Evolutionary conservation across 2,329 filamentous ascomycete genomes (phyloP).

Genomic region (Arthrobotrys megalospora): DNA sequence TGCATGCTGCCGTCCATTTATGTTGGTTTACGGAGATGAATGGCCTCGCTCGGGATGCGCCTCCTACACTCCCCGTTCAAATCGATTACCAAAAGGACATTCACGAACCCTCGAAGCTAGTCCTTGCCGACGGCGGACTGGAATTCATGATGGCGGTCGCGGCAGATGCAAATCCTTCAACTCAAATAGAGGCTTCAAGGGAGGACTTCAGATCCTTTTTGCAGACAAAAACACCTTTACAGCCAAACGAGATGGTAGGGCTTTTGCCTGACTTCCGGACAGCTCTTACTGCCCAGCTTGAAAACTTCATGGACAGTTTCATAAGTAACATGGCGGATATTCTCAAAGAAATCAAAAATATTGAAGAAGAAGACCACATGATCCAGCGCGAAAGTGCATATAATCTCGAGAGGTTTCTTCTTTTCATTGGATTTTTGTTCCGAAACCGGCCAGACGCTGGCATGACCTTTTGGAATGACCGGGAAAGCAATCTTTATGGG

Average conservation of each 20-base stretch:
- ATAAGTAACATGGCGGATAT: slow-evolving; percentile 96
- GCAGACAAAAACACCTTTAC: slow-evolving; percentile 81
- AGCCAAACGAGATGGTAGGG: slow-evolving; percentile 77
- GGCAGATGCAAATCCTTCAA: slow-evolving; percentile 82
- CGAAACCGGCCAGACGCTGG: slow-evolving; percentile 87
- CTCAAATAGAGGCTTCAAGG: slow-evolving; percentile 90
- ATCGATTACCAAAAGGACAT: slow-evolving; percentile 65
- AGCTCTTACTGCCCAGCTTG: slow-evolving; percentile 83
- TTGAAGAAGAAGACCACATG: slow-evolving; percentile 68
- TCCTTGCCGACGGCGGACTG: slow-evolving; percentile 88
- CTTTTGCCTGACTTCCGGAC: slow-evolving; percentile 81
- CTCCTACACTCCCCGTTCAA: slow-evolving; percentile 73
- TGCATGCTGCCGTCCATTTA: slow-evolving; percentile 83
- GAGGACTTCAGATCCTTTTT: slow-evolving; percentile 85
- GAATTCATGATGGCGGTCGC: slow-evolving; percentile 91
- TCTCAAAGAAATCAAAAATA: slow-evolving; percentile 70
- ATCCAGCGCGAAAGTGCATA: slow-evolving; percentile 69
- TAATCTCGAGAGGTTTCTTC: slow-evolving; percentile 87
- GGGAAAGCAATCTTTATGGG: slow-evolving; percentile 91
- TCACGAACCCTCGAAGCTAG: slow-evolving; percentile 66
- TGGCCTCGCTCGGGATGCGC: slow-evolving; percentile 85
- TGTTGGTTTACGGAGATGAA: slow-evolving; percentile 97
- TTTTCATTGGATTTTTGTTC: slow-evolving; percentile 92
- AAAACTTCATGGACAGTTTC: slow-evolving; percentile 90
- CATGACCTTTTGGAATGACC: slow-evolving; percentile 90